Conservation (phyloP, 2,329 filamentous ascomycete species). For the Sporothrix dimorphospora region DNA sequence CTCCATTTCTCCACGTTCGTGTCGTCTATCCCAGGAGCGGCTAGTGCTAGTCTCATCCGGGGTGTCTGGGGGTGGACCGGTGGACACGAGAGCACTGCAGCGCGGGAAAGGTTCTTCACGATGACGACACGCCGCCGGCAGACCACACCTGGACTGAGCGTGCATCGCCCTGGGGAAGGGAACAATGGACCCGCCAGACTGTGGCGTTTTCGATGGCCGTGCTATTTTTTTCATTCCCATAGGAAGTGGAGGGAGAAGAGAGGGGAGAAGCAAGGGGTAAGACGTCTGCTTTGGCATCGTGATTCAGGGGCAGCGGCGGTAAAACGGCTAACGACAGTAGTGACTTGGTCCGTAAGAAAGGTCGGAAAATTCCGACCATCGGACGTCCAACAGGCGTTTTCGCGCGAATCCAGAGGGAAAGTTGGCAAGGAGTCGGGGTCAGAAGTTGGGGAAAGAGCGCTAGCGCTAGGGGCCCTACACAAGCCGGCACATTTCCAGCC, state of each 20-base stretch:
- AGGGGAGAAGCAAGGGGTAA: neutral
- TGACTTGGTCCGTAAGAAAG: neutral
- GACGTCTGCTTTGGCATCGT: neutral
- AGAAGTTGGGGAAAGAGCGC: neutral
- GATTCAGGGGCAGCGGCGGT: neutral
- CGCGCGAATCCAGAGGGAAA: neutral
- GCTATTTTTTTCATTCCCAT: neutral
- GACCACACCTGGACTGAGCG: neutral
- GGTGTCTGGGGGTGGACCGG: neutral
- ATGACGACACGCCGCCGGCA: neutral
- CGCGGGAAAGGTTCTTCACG: neutral
- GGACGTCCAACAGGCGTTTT: neutral
- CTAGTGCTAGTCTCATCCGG: conserved; percentile 3
- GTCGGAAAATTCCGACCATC: neutral
- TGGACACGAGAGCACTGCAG: neutral
- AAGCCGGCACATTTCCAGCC: neutral
- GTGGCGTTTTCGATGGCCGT: neutral
- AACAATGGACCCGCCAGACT: neutral
- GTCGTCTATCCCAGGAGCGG: neutral
- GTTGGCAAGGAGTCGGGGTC: neutral
- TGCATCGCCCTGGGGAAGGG: neutral
- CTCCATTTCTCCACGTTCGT: conserved; percentile 22
- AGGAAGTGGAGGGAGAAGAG: neutral
- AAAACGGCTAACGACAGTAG: neutral
- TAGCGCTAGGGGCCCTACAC: neutral